Evolutionary conservation across 169 alveolate species (phyloP), one percentile per base, ranked within the genome.

Genomic region (Plasmodium gonderi): DNA sequence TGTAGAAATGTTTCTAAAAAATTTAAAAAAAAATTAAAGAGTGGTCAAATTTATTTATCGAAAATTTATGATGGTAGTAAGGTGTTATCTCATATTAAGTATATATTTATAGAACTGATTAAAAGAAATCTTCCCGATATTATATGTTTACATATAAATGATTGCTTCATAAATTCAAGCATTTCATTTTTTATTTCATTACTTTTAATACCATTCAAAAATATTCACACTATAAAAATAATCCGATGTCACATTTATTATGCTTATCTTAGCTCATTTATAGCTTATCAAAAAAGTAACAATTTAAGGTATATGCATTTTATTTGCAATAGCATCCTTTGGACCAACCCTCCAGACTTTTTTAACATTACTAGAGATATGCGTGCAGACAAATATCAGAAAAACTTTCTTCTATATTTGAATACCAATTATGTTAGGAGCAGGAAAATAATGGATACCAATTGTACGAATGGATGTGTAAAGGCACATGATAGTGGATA

Each of bases 131-230:
- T 82, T 8, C 36, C 77, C 7, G 76, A 82, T 51, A 82, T 82
- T 31, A 42, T 29, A 2, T 31, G 78, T 26, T 3, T 82, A 68
- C 76, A 82, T 75, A 69, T 82, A 31, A 82, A 82, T 69, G 82
- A 82, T 72, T 82, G 92, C 64, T 82, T 82, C 65, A 14, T 82
- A n/a, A 75, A 82, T 69, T 49, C 60, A 7, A 69, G 72, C 5
- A 82, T 68, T 8, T 82, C 83, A 6, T 82, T 82, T 51, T 82
- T 82, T 23, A 29, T 82, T 31, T 82, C 77, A 6, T 20, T 82
- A 29, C 11, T 82, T 1, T 36, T 82, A 5, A 36, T 74, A n/a
- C 75, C 64, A 38, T 82, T 82, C 40, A 82, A 82, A 72, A 82
- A 82, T 49, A 60, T 82, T 9, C 17, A 74, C 23, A 82, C 92